Percentiles rank a stretch among this genome's conserved stretches.
Conservation (phyloP, 1,284 basidiomycete species). For the Apiotrichum sp. region DNA sequence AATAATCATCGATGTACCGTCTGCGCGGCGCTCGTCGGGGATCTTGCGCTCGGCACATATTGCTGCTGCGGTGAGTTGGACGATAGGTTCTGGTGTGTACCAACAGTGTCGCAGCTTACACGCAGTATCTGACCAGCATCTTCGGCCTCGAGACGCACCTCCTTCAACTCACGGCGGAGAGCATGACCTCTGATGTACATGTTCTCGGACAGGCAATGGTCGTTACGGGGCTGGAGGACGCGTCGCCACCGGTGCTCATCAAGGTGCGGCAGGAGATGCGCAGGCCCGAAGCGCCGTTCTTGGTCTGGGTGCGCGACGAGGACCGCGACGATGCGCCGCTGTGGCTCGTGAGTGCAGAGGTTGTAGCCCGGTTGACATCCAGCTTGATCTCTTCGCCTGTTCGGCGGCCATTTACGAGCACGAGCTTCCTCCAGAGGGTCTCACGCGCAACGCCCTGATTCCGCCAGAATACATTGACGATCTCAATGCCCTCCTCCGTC, state of each 20-base stretch:
- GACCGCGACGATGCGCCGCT: constrained; percentile 18
- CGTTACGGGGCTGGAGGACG: constrained; percentile 31
- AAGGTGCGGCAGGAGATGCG: constrained; percentile 17
- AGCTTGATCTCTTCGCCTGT: constrained; percentile 35
- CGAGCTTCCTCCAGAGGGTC: constrained; percentile 10
- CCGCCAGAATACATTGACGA: constrained; percentile 24
- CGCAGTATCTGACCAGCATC: constrained; percentile 23
- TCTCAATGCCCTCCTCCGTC: constrained; percentile 28
- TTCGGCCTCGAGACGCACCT: constrained; percentile 23
- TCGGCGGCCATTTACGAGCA: constrained; percentile 15
- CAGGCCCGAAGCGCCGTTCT: constrained; percentile 10
- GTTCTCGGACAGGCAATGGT: constrained; percentile 21
- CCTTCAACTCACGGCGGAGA: constrained; percentile 11
- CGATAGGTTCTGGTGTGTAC: too few species aligned
- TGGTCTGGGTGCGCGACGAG: constrained; percentile 37
- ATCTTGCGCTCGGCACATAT: neutral
- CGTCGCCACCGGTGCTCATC: constrained; percentile 23
- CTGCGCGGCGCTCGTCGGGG: neutral
- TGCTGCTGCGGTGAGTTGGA: constrained; percentile 3
- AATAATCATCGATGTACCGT: constrained; percentile 28
- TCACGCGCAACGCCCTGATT: constrained; percentile 13
- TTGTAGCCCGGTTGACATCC: neutral
- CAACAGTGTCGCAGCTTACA: neutral
- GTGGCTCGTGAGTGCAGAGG: constrained; percentile 29
- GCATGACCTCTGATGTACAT: neutral